Conservation (phyloP, 331 rosid species). For the Spiraea crenata region DNA sequence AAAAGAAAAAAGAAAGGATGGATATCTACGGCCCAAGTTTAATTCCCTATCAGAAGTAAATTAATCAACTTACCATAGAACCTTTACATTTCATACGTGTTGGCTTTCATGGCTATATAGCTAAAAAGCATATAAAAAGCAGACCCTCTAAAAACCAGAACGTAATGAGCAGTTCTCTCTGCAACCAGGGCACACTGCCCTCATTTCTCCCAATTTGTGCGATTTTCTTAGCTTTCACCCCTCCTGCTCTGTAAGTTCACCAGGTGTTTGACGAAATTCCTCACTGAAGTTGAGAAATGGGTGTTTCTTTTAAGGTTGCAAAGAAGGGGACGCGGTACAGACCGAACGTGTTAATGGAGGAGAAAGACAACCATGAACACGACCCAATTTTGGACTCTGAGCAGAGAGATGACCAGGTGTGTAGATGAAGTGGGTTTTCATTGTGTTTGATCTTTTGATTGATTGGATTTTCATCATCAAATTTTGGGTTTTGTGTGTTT, state of each 20-base stretch:
- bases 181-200: conserved; percentile 13
- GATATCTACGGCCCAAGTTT: too few species aligned
- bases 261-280: conserved; percentile 4
- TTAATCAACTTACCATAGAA: neutral
- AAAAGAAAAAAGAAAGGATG: too few species aligned
- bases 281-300: conserved; percentile 19
- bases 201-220: neutral
- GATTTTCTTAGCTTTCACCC: neutral
- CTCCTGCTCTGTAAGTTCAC: neutral
- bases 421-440: neutral
- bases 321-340: conserved; percentile 39
- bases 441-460: neutral
- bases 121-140: conserved; percentile 21
- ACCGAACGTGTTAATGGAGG: conserved; percentile 25
- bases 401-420: conserved; percentile 21
- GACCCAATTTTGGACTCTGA: conserved; percentile 14
- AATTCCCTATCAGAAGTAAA: too few species aligned
- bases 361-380: neutral
- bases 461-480: neutral
- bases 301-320: conserved; percentile 40
- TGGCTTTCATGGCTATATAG: conserved; percentile 37
- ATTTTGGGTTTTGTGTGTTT: neutral
- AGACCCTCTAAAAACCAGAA: conserved; percentile 1
- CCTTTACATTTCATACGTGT: conserved; percentile 26
- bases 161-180: conserved; percentile 11